These are phyloP conservation scores for Sicyos baderoa DNA, from an alignment of 306 rosid genomes.

Conservation along the genomic window DNA sequence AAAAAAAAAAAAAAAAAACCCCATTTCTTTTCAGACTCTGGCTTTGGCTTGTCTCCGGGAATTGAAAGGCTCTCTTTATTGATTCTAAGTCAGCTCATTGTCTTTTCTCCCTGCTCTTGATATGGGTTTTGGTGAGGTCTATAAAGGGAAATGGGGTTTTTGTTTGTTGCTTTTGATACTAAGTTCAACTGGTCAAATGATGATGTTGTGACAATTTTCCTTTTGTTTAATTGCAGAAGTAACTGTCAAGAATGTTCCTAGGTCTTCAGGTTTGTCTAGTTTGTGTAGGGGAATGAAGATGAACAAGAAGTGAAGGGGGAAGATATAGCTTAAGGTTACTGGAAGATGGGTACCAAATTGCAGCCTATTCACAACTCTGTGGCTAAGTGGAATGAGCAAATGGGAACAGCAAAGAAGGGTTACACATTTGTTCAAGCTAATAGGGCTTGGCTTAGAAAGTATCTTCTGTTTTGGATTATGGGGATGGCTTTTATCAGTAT, in stretches of 20 bases:
- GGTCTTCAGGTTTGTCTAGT: slow-evolving; percentile 29
- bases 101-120: slow-evolving; percentile 24
- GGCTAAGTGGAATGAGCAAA: slow-evolving; percentile 66
- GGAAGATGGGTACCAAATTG: slow-evolving; percentile 43
- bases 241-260: slow-evolving; percentile 11
- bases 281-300: slow-evolving; percentile 31
- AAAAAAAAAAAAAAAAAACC: slow-evolving; percentile 2
- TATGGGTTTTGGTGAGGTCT: slow-evolving; percentile 26
- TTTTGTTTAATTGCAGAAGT: slow-evolving; percentile 5
- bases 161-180: slow-evolving; percentile 33
- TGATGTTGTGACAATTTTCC: slow-evolving; percentile 40
- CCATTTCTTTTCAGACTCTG: slow-evolving; percentile 81
- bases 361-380: slow-evolving; percentile 42
- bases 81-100: slow-evolving; percentile 33
- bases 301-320: slow-evolving; percentile 23
- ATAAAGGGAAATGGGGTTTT: slow-evolving; percentile 16
- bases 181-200: slow-evolving; percentile 58
- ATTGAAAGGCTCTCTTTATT: slow-evolving; percentile 33
- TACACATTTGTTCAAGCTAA: slow-evolving; percentile 66
- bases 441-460: slow-evolving; percentile 65
- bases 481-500: slow-evolving; percentile 45
- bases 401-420: slow-evolving; percentile 48
- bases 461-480: slow-evolving; percentile 53
- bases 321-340: too few relatives aligned
- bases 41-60: slow-evolving; percentile 64